phyloP scores from a whole-genome alignment of 768 basidiomycete genomes.

The Heimioporus sp. region DNA sequence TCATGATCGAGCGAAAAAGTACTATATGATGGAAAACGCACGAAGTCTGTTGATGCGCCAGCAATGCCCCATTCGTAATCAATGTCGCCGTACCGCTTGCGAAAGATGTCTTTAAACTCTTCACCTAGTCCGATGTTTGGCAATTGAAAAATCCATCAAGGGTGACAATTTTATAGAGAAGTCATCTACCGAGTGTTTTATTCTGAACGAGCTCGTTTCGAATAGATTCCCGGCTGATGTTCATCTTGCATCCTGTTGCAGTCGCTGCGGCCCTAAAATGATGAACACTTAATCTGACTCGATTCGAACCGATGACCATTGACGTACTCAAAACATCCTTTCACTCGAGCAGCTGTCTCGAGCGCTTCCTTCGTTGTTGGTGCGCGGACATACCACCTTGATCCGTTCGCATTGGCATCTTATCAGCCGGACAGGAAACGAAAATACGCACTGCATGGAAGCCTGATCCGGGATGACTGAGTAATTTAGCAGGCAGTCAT shows the following conservation, averaged over 20 bases:
- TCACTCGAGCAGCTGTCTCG: constrained; percentile 57
- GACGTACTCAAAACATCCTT: constrained; percentile 68
- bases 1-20: background rate
- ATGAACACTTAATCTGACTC: background rate
- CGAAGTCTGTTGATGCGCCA: constrained; percentile 83
- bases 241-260: constrained; percentile 61
- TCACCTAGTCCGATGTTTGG: constrained; percentile 39
- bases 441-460: constrained; percentile 56
- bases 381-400: constrained; percentile 71
- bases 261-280: constrained; percentile 55
- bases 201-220: constrained; percentile 38
- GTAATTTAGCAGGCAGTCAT: background rate
- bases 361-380: constrained; percentile 61
- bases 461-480: constrained; percentile 83
- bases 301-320: background rate
- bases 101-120: constrained; percentile 59
- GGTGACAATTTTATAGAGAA: too few relatives aligned
- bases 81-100: constrained; percentile 57
- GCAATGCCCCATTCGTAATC: constrained; percentile 64
- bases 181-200: too few relatives aligned
- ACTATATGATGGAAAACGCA: constrained; percentile 35
- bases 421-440: background rate
- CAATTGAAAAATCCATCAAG: too few relatives aligned
- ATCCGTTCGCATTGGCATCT: background rate
- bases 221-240: constrained; percentile 36